Conservation (phyloP, 2,329 filamentous ascomycete species). For the Nemania sp. region DNA sequence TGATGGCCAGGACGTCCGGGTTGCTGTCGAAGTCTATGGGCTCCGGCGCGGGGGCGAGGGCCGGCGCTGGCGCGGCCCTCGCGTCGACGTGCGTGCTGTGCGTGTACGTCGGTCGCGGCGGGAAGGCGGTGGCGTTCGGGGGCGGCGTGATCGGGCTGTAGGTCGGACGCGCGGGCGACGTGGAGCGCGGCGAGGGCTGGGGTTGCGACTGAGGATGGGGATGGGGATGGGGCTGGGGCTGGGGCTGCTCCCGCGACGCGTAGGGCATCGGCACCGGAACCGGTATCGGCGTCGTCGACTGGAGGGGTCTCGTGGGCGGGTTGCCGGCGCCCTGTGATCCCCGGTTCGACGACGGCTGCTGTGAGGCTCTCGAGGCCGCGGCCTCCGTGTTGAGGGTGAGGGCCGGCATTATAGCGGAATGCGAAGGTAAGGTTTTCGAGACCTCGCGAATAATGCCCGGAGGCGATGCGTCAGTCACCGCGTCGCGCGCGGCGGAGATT, state of each 20-base stretch:
- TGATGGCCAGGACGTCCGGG: conserved; percentile 84
- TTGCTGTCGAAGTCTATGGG: conserved; percentile 68
- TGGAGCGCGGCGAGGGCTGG: conserved; percentile 38
- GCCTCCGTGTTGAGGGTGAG: conserved; percentile 39
- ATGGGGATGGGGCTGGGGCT: conserved; percentile 4
- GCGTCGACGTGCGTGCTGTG: conserved; percentile 32
- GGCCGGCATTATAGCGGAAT: conserved; percentile 35
- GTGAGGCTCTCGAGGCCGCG: conserved; percentile 13
- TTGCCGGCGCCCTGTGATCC: conserved; percentile 7
- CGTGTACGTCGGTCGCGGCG: conserved; percentile 35
- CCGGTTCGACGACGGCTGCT: background rate
- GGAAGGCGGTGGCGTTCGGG: conserved; percentile 44
- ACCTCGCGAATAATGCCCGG: conserved; percentile 9
- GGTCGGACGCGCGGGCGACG: conserved; percentile 54
- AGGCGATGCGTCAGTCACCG: background rate
- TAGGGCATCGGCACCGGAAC: conserved; percentile 26
- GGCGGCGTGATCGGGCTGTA: conserved; percentile 62
- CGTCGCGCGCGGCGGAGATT: background rate
- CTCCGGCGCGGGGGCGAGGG: conserved; percentile 55
- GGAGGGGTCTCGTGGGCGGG: conserved; percentile 10
- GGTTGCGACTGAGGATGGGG: conserved; percentile 1
- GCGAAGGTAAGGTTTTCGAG: no score
- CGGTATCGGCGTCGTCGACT: conserved; percentile 29
- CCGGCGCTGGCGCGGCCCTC: conserved; percentile 31
- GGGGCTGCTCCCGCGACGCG: conserved; percentile 10